Conservation (phyloP, 2,329 filamentous ascomycete species). For the Cordyceps pruinosa region DNA sequence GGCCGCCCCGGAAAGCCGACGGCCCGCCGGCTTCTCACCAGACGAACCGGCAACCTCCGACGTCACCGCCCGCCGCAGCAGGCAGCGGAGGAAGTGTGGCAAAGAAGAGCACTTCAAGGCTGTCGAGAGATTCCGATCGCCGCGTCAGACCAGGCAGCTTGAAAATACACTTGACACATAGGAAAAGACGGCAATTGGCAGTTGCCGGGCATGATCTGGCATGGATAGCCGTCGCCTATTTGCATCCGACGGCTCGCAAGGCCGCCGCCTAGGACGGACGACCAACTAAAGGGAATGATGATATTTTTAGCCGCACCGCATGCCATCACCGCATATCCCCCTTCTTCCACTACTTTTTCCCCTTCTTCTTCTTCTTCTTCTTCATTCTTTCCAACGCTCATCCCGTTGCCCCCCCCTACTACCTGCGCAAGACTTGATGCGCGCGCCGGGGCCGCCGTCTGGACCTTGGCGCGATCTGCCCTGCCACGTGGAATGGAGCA, state of each 20-base stretch:
- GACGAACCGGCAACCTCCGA: not conserved
- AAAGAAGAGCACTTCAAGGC: not conserved
- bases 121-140: too few species aligned
- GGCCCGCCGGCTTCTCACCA: not conserved
- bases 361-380: not conserved
- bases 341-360: not conserved
- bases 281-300: too few species aligned
- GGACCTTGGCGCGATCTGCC: slow-evolving; percentile 10
- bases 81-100: too few species aligned
- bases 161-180: not conserved
- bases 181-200: not conserved
- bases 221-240: not conserved
- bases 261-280: not conserved
- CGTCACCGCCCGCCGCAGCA: not conserved
- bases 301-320: too few species aligned
- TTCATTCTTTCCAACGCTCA: not conserved
- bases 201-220: not conserved
- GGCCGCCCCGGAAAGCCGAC: not conserved
- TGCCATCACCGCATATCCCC: too few species aligned
- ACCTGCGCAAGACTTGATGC: not conserved
- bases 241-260: not conserved
- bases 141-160: too few species aligned
- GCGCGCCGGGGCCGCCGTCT: not conserved
- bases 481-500: slow-evolving; percentile 8
- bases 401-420: not conserved